Conservation (phyloP, 805 yeast species). For the Saccharomycopsis synnaedendra region DNA sequence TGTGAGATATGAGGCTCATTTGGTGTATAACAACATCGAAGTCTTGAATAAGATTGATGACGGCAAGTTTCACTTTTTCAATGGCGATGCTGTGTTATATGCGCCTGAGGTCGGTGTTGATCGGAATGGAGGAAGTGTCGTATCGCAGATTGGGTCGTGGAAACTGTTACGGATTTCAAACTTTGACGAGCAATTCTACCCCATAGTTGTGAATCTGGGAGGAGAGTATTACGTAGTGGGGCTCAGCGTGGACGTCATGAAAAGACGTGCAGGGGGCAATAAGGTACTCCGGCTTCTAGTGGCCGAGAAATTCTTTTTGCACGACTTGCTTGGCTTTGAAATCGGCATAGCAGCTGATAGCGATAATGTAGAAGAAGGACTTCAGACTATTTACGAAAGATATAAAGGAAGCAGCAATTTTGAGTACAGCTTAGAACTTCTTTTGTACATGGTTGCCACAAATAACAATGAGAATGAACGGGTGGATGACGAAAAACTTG, state of each 20-base stretch:
- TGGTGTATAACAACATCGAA: constrained; percentile 14
- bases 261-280: neutral
- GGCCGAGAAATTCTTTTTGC: constrained; percentile 31
- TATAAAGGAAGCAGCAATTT: constrained; percentile 27
- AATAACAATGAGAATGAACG: constrained; percentile 18
- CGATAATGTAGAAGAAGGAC: neutral
- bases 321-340: constrained; percentile 35
- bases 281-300: constrained; percentile 23
- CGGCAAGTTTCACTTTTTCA: constrained; percentile 25
- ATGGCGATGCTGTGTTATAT: constrained; percentile 26
- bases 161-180: constrained; percentile 20
- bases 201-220: constrained; percentile 18
- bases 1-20: constrained; percentile 9
- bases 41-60: constrained; percentile 19
- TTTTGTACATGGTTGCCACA: constrained; percentile 26
- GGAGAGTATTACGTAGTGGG: constrained; percentile 32
- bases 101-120: constrained; percentile 4
- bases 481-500: constrained; percentile 5
- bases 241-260: constrained; percentile 25
- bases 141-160: constrained; percentile 2
- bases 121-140: neutral
- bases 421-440: constrained; percentile 34
- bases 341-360: constrained; percentile 16
- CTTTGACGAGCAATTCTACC: constrained; percentile 20
- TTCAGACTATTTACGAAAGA: constrained; percentile 20